Base-by-base conservation (phyloP, 2,329 filamentous ascomycete species). In the Fusarium nematophilum region DNA sequence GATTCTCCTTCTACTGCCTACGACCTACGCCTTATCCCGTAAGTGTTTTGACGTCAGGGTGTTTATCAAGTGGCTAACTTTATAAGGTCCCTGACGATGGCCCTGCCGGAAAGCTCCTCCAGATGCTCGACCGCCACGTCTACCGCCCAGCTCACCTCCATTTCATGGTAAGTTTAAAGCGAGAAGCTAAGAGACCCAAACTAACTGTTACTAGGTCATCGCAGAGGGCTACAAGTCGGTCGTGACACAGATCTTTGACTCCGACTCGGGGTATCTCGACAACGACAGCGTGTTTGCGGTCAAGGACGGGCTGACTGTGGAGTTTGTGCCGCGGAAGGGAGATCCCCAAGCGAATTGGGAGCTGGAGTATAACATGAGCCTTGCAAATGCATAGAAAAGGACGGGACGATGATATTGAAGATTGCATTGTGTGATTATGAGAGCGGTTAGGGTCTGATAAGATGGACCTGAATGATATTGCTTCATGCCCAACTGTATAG, bases 181-280 rank as follows among this genome's bases (percentile, higher is more conserved):
- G 7, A 9, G 3, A 2, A 2, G 1, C 4, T 1, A 1, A 5
- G 4, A 13, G n/a, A 7, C 5, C 3, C 2, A 2, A 9, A 3
- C 9, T 18, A 18, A 27, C 9, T n/a, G 31, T 23, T 26, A 21
- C 1, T 17, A 76, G 75, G 73, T 79, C 42, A 79, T 81, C 23
- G 79, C 81, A 10, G 79, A 83, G 2, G 83, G 83, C 7, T 87
- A 89, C 78, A 89, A 86, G 67, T 80, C 88, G 0, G 82, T 96
- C 40, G 90, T 88, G 0, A 83, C 82, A 1, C 91, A 95, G 73
- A 87, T 95, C 50, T 94, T 92, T 70, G 90, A 92, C 72, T 78
- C 81, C 53, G 80, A 85, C 58, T 86, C 87, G 73, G 80, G 83
- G 59, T 87, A 90, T 65, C 78, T 91, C 17, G 65, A 65, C 6